These are phyloP conservation scores for Mentha longifolia DNA, from an alignment of 257 asterid species.

Conservation along the genomic window DNA sequence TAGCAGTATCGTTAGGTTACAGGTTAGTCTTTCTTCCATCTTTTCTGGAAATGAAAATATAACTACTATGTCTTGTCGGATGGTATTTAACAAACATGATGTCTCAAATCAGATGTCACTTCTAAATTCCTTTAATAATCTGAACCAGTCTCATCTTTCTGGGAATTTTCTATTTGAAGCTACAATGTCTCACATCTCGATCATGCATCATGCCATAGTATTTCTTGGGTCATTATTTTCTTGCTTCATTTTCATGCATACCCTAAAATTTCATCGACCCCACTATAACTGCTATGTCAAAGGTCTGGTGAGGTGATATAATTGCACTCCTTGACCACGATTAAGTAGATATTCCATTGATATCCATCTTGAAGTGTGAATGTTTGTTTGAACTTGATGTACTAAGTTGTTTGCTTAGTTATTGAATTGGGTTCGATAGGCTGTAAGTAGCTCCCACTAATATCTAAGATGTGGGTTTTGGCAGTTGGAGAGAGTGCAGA, in stretches of 20 bases:
- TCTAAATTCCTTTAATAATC: background rate
- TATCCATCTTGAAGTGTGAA: too few relatives aligned
- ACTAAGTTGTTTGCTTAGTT: too few relatives aligned
- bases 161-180: background rate
- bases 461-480: background rate
- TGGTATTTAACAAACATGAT: background rate
- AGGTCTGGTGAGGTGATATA: too few relatives aligned
- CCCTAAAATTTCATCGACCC: too few relatives aligned
- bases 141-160: background rate
- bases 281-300: too few relatives aligned
- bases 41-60: background rate
- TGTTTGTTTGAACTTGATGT: too few relatives aligned
- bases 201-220: too few relatives aligned
- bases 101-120: background rate
- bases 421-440: too few relatives aligned
- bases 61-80: too few relatives aligned
- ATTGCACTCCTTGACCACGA: too few relatives aligned
- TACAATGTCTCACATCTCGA: background rate
- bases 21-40: constrained; percentile 48
- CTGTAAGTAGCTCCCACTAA: background rate
- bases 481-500: constrained; percentile 86
- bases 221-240: background rate
- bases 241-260: background rate
- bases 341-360: too few relatives aligned
- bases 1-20: constrained; percentile 65